A percentile compares a stretch with the other conserved stretches of the same genome.
Conservation (phyloP, 139 green algal species). For the Trebouxia sp. region DNA sequence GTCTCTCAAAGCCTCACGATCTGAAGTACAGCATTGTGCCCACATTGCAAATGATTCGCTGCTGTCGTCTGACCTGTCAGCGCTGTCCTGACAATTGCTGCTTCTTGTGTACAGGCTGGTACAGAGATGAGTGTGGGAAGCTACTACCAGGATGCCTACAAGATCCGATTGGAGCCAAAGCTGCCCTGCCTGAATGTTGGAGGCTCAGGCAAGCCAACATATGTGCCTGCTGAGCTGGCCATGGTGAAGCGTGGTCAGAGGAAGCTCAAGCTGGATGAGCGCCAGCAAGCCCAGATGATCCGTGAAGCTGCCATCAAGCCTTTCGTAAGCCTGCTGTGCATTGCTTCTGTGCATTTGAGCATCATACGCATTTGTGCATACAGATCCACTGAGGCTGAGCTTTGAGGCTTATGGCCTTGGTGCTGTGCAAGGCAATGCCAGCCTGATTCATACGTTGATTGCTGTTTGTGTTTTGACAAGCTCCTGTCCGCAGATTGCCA, state of each 20-base stretch:
- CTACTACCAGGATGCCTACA: slow-evolving; percentile 52
- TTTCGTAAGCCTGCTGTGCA: neutral
- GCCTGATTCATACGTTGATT: too few relatives aligned
- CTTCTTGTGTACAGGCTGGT: neutral
- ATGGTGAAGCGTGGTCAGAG: slow-evolving; percentile 47
- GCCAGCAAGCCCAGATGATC: slow-evolving; percentile 59
- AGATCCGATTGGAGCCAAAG: slow-evolving; percentile 32
- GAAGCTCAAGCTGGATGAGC: slow-evolving; percentile 50
- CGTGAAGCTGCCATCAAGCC: slow-evolving; percentile 50
- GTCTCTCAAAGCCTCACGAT: too few relatives aligned
- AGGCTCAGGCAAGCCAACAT: slow-evolving; percentile 40
- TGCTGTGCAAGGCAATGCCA: too few relatives aligned
- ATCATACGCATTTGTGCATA: neutral
- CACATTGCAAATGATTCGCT: too few relatives aligned
- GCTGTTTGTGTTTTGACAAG: too few relatives aligned
- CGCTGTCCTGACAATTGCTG: too few relatives aligned
- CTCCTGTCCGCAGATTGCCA: too few relatives aligned
- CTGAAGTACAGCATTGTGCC: too few relatives aligned
- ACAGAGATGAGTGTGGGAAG: slow-evolving; percentile 53
- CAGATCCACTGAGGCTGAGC: too few relatives aligned
- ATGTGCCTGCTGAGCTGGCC: slow-evolving; percentile 64
- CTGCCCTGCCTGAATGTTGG: slow-evolving; percentile 63
- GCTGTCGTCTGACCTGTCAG: too few relatives aligned
- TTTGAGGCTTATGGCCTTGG: too few relatives aligned
- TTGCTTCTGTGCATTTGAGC: neutral